Percentiles rank a stretch among this genome's conserved stretches.
Conservation (phyloP, 805 yeast species). For the Kodamaea neixiangensis region DNA sequence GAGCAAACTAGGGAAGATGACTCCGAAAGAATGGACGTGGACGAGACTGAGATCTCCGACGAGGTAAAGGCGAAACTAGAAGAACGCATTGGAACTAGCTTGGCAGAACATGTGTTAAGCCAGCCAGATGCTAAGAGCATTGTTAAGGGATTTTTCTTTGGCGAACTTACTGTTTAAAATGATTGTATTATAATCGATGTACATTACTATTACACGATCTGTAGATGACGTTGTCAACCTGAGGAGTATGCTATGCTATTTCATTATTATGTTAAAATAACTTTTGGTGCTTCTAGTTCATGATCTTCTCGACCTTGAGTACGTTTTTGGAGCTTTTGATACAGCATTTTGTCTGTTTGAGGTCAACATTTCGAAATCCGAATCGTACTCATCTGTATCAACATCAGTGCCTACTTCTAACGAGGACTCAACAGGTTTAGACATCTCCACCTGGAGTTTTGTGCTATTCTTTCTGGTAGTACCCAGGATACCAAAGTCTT, state of each 20-base stretch:
- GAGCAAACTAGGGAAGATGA: conserved; percentile 16
- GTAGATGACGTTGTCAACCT: not conserved
- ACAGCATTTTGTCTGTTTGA: not conserved
- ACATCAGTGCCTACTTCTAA: conserved; percentile 4
- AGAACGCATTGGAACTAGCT: conserved; percentile 60
- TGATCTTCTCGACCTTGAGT: conserved; percentile 4
- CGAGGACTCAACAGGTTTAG: not conserved
- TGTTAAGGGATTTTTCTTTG: conserved; percentile 70
- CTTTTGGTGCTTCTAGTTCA: not conserved
- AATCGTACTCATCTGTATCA: conserved; percentile 12
- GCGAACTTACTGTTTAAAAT: conserved; percentile 42
- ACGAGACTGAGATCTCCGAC: conserved; percentile 27
- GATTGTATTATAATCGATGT: conserved; percentile 3
- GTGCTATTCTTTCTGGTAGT: not conserved
- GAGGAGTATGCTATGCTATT: not conserved
- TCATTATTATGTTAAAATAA: not conserved
- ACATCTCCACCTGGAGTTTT: not conserved
- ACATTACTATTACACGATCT: not conserved
- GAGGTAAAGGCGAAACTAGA: conserved; percentile 44
- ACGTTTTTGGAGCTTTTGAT: conserved; percentile 5
- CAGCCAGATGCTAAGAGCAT: conserved; percentile 52
- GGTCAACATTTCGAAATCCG: conserved; percentile 12
- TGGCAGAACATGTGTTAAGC: conserved; percentile 51
- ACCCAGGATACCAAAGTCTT: not conserved
- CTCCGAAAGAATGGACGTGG: conserved; percentile 37